These are phyloP conservation scores for Fusarium abutilonis DNA, from an alignment of 2,329 filamentous ascomycete genomes.

Conservation along the genomic window DNA sequence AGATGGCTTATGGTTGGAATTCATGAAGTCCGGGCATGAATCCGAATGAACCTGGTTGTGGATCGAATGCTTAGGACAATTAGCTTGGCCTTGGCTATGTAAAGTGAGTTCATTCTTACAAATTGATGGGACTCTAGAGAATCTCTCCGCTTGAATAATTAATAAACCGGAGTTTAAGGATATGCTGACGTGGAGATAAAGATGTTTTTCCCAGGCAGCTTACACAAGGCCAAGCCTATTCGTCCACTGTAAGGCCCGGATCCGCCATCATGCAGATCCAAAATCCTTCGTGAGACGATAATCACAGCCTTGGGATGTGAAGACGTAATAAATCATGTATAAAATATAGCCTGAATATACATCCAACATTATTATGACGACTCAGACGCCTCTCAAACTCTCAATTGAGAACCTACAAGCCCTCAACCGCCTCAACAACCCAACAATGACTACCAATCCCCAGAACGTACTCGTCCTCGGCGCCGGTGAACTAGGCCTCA, in stretches of 20 bases:
- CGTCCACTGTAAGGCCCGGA: neutral
- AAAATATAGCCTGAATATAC: constrained; percentile 35
- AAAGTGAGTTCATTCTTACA: constrained; percentile 1
- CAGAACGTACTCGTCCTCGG: constrained; percentile 67
- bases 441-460: constrained; percentile 36
- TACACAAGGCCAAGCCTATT: constrained; percentile 2
- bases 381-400: constrained; percentile 38
- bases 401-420: constrained; percentile 42
- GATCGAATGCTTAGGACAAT: neutral
- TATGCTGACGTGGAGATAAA: constrained; percentile 20
- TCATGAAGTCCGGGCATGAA: neutral
- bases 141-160: neutral
- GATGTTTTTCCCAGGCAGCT: neutral
- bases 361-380: constrained; percentile 24
- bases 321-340: constrained; percentile 11
- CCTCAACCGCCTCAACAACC: constrained; percentile 40
- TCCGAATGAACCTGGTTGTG: neutral
- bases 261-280: constrained; percentile 15
- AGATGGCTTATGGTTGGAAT: constrained; percentile 9
- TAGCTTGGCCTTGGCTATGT: neutral
- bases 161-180: constrained; percentile 18
- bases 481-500: constrained; percentile 71
- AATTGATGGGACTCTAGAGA: neutral
- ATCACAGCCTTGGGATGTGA: constrained; percentile 5
- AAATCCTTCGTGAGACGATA: neutral